phyloP scores from a whole-genome alignment of 805 yeast genomes.

The Saccharomyces eubayanus region DNA sequence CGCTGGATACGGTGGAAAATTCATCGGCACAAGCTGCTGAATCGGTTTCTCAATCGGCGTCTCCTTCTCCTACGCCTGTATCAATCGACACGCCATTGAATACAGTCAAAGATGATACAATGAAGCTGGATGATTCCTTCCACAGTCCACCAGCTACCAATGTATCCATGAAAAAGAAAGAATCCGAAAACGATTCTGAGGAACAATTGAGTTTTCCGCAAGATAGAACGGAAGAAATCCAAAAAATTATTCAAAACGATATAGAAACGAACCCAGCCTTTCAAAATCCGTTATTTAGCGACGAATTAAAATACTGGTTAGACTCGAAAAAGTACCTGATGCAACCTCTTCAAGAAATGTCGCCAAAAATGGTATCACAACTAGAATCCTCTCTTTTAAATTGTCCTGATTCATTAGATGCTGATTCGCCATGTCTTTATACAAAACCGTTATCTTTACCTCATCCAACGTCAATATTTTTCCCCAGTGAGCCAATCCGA shows the following conservation, averaged over 20 bases:
- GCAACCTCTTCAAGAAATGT: conserved; percentile 27
- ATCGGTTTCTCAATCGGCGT: conserved; percentile 9
- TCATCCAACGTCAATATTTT: conserved; percentile 82
- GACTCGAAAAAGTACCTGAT: conserved; percentile 22
- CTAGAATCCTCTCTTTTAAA: conserved; percentile 74
- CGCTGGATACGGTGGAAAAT: conserved; percentile 1
- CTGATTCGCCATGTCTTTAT: conserved; percentile 61
- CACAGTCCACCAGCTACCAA: background rate
- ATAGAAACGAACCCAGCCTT: conserved; percentile 20
- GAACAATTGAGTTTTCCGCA: conserved; percentile 19
- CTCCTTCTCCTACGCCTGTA: conserved; percentile 12
- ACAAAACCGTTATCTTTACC: conserved; percentile 68
- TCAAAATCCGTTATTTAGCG: conserved; percentile 23
- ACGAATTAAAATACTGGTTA: conserved; percentile 26
- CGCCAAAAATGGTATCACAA: conserved; percentile 23
- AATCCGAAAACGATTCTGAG: background rate
- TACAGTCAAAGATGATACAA: background rate
- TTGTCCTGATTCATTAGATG: conserved; percentile 90
- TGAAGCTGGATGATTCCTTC: background rate
- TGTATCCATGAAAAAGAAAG: background rate
- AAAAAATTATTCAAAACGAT: conserved; percentile 22
- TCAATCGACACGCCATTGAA: conserved; percentile 2
- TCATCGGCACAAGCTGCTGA: conserved; percentile 11
- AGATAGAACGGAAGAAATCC: conserved; percentile 24
- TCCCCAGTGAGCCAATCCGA: conserved; percentile 48